A percentile compares a stretch with the other conserved stretches of the same genome.
Evolutionary conservation across 2,329 filamentous ascomycete genomes (phyloP).

Genomic region (Aschersonia sp.): DNA sequence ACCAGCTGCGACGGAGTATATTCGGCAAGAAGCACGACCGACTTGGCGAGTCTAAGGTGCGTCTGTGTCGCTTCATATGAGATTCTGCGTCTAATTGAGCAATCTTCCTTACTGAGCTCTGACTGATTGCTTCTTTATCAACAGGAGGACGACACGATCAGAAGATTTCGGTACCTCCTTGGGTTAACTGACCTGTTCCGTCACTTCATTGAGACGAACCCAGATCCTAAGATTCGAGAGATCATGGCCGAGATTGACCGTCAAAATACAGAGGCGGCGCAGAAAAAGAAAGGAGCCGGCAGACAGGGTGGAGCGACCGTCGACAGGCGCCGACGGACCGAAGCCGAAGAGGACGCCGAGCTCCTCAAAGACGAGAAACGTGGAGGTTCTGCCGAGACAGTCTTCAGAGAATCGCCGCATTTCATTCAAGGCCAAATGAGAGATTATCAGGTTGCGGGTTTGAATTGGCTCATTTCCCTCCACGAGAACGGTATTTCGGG

Average conservation of each 20-base stretch:
- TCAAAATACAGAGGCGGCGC: conserved; percentile 65
- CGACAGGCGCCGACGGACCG: conserved; percentile 72
- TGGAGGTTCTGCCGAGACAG: conserved; percentile 70
- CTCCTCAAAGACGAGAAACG: conserved; percentile 73
- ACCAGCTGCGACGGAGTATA: conserved; percentile 79
- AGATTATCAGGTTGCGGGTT: conserved; percentile 87
- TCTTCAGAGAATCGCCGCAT: conserved; percentile 87
- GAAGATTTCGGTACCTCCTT: conserved; percentile 85
- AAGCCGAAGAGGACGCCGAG: conserved; percentile 96
- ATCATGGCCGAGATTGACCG: conserved; percentile 91
- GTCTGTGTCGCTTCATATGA: conserved; percentile 4
- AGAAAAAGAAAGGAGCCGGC: conserved; percentile 56
- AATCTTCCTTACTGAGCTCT: not conserved
- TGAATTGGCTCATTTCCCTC: conserved; percentile 95
- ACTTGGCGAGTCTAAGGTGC: conserved; percentile 81
- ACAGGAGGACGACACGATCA: conserved; percentile 87
- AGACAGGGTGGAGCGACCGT: conserved; percentile 74
- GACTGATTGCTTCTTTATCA: conserved; percentile 1
- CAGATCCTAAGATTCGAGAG: conserved; percentile 84
- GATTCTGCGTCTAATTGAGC: not conserved
- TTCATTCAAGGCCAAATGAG: conserved; percentile 84
- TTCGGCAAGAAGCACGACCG: conserved; percentile 91
- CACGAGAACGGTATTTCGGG: conserved; percentile 98
- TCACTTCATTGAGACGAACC: conserved; percentile 97
- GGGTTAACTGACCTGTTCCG: conserved; percentile 94